phyloP scores from a whole-genome alignment of 495 filamentous ascomycete genomes.

The Amphirosellinia nigrospora region DNA sequence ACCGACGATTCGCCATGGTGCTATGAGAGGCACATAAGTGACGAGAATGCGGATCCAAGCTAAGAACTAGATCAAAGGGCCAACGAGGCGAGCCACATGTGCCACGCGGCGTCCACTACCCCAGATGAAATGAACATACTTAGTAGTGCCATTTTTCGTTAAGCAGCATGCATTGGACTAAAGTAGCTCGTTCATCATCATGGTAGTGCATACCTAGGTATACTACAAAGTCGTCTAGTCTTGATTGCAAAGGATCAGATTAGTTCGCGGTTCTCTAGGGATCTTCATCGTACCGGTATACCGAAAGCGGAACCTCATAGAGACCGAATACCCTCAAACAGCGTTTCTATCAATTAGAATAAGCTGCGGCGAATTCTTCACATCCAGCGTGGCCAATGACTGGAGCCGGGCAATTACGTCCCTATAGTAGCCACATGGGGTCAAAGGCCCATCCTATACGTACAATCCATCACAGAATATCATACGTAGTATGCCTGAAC shows the following conservation, averaged over 20 bases:
- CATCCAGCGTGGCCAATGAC: not conserved
- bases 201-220: not conserved
- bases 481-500: not conserved
- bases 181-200: not conserved
- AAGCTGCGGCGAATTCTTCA: not conserved
- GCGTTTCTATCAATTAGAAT: not conserved
- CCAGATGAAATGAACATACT: not conserved
- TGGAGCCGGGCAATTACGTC: not conserved
- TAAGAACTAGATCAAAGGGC: not conserved
- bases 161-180: not conserved
- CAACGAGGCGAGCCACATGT: not conserved
- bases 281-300: not conserved
- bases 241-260: slow-evolving; percentile 10
- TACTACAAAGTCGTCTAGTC: not conserved
- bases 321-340: not conserved
- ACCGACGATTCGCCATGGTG: not conserved
- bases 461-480: not conserved
- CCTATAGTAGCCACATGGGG: not conserved
- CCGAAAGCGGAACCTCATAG: not conserved
- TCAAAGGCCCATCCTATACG: not conserved
- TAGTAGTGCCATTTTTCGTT: not conserved
- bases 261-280: not conserved
- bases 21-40: not conserved
- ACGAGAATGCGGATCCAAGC: not conserved
- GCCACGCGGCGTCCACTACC: not conserved